These are phyloP conservation scores for Dipteronia sinensis DNA, from an alignment of 345 rosid species.

Conservation along the genomic window DNA sequence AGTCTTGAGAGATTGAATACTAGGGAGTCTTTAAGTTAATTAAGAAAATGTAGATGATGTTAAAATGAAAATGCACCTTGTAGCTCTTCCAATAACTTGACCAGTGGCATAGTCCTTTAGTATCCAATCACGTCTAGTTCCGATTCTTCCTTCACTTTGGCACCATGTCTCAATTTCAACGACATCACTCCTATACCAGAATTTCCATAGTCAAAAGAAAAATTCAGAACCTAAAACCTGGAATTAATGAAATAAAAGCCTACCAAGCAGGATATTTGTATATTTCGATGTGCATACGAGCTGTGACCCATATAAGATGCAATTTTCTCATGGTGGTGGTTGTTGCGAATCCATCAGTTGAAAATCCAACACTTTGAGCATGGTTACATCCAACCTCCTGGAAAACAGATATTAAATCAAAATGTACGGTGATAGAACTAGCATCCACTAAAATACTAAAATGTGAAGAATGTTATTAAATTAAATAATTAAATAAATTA, in stretches of 20 bases:
- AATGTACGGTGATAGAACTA: neutral
- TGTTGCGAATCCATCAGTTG: constrained; percentile 91
- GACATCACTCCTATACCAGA: constrained; percentile 79
- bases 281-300: constrained; percentile 95
- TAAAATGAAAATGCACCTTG: constrained; percentile 49
- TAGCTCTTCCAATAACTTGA: constrained; percentile 90
- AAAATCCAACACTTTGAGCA: constrained; percentile 87
- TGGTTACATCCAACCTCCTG: constrained; percentile 97
- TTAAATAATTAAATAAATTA: too few species aligned
- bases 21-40: neutral
- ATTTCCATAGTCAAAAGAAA: neutral
- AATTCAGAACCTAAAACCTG: neutral
- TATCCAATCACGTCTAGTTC: constrained; percentile 97
- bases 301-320: constrained; percentile 99
- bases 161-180: constrained; percentile 98
- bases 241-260: neutral
- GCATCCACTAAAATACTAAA: neutral
- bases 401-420: constrained; percentile 5
- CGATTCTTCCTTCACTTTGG: constrained; percentile 89
- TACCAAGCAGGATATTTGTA: constrained; percentile 95
- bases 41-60: neutral
- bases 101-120: constrained; percentile 63
- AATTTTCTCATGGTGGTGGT: constrained; percentile 84
- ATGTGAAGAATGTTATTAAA: neutral
- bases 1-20: neutral